Base-by-base conservation (phyloP, 257 asterid species). In the Salvia rosmarinus region DNA sequence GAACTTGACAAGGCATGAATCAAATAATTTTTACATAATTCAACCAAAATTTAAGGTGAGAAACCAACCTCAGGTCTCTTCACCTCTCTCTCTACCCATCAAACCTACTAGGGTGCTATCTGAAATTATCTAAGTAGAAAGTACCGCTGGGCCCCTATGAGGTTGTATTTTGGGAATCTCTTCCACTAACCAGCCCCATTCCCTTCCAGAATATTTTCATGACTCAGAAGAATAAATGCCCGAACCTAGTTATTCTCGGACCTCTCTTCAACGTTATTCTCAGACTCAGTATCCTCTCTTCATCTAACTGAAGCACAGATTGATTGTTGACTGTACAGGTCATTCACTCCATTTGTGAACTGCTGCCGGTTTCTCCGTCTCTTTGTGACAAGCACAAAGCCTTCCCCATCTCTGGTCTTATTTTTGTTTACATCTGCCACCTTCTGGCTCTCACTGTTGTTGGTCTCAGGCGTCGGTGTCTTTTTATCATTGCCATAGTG, bases 281-380 rank as follows among this genome's bases (percentile, higher is more conserved):
- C 69, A 25, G 30, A 25, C 10, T 34, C 30, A 25, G 17, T 23
- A 11, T 11, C 44, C 70, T 68, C 72, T 72, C 79, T 77, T 95
- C 91, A 91, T 74, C 90, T 87, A 17, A 85, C 96, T 16, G 92
- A 91, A 68, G 98, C 96, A 79, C 89, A 85, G 65, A 95, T 85
- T 13, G 98, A 90, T 77, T 87, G 99, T 40, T 85, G 94, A 76
- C 86, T 79, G 84, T 86, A 84, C 76, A 91, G 72, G 16, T 89
- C 98, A 72, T 77, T 80, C 60, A 87, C 88, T 28, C 89, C 85
- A 5, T 86, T 82, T 8, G 88, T 72, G 81, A 88, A 82, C 13
- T 90, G 97, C 86, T 88, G 93, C 79, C 87, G 85, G 84, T 86
- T 95, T 82, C 91, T 91, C 77, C 95, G 84, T 52, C 98, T 84